phyloP scores from a whole-genome alignment of 164 flowering plant genomes.

The Piper betle region DNA sequence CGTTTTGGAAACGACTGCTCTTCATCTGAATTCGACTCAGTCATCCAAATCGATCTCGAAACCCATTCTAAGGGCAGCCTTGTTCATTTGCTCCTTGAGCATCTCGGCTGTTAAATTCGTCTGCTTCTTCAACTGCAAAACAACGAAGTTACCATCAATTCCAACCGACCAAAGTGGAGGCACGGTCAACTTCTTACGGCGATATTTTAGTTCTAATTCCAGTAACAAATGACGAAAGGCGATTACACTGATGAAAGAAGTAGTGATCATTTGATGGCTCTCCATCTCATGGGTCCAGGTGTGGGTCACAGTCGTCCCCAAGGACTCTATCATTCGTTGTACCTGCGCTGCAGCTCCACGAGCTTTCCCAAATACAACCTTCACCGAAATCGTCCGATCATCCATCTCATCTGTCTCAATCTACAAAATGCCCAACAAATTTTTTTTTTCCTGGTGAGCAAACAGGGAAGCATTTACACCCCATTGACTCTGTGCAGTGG shows the following conservation, averaged over 20 bases:
- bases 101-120: neutral
- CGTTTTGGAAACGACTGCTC: no score
- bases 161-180: no score
- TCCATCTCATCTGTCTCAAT: constrained; percentile 3
- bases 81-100: neutral
- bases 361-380: constrained; percentile 3
- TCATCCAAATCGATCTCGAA: neutral
- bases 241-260: constrained; percentile 4
- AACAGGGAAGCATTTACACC: neutral
- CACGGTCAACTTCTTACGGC: no score
- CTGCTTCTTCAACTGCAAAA: neutral
- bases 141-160: no score
- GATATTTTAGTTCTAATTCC: no score
- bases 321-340: constrained; percentile 6
- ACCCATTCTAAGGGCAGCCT: neutral
- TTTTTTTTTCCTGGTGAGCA: neutral
- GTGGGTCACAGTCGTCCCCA: constrained; percentile 1
- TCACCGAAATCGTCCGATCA: constrained; percentile 3
- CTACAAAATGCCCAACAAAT: neutral
- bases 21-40: no score
- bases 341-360: constrained; percentile 3
- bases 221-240: no score
- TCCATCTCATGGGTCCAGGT: constrained; percentile 5
- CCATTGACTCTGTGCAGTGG: neutral
- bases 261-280: constrained; percentile 6